These are phyloP conservation scores for Silene uniflora DNA, from an alignment of 148 eudicot species.

Conservation along the genomic window DNA sequence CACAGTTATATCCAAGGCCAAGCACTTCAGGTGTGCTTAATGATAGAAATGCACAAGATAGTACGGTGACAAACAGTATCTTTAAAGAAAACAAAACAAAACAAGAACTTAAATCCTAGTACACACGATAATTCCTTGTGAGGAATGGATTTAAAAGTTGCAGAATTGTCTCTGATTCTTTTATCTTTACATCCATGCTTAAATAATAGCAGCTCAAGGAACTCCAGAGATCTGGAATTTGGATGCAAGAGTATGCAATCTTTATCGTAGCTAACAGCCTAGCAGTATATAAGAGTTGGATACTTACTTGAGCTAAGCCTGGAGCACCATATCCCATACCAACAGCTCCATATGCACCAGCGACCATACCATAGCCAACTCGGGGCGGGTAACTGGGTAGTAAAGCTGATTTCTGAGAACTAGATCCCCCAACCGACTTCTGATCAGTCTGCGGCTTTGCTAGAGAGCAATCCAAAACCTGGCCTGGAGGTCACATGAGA, in stretches of 20 bases:
- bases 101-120: neutral
- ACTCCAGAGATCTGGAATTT: neutral
- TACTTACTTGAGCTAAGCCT: conserved; percentile 57
- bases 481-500: conserved; percentile 42
- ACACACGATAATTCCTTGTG: neutral
- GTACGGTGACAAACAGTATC: neutral
- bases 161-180: neutral
- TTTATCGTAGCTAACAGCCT: neutral
- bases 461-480: conserved; percentile 79
- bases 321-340: conserved; percentile 74
- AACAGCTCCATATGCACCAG: conserved; percentile 57
- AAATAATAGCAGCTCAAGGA: neutral
- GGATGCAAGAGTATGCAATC: neutral
- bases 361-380: conserved; percentile 74
- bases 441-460: conserved; percentile 96
- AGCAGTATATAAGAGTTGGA: neutral
- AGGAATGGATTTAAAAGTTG: neutral
- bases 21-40: no score
- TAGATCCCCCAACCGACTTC: conserved; percentile 48
- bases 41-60: neutral
- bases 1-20: no score
- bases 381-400: conserved; percentile 68
- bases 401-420: conserved; percentile 51
- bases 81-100: neutral
- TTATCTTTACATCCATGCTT: neutral